Conservation (phyloP, 2,329 filamentous ascomycete genomes). For the Pseudogymnoascus sp. region DNA sequence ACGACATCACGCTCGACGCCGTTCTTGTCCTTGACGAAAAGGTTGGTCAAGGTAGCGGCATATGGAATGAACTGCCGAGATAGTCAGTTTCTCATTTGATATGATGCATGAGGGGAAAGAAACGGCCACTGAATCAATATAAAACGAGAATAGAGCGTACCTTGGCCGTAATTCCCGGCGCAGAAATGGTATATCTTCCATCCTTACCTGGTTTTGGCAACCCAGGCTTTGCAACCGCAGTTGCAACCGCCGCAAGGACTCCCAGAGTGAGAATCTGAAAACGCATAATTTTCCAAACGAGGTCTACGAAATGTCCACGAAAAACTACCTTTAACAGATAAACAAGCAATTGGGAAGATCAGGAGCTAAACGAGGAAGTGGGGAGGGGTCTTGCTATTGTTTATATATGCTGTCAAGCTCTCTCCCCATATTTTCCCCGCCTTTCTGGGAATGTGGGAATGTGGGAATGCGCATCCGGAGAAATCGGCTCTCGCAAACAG, state of each 20-base stretch:
- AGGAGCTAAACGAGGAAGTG: not conserved
- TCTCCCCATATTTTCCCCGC: constrained; percentile 2
- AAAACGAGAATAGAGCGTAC: not conserved
- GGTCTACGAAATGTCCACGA: not conserved
- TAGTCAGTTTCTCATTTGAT: not conserved
- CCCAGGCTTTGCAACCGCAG: not conserved
- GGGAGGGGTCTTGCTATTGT: not conserved
- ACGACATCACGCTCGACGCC: constrained; percentile 54
- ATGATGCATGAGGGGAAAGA: too few species aligned
- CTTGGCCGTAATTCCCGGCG: constrained; percentile 12
- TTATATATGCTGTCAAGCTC: not conserved
- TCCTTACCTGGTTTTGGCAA: constrained; percentile 7
- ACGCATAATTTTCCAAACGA: not conserved
- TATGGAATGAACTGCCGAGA: constrained; percentile 41
- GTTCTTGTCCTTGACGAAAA: constrained; percentile 54
- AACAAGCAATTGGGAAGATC: not conserved
- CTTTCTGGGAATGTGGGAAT: not conserved
- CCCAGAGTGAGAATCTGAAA: constrained; percentile 14
- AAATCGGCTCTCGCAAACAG: constrained; percentile 1
- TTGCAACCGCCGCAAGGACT: constrained; percentile 7
- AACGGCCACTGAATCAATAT: not conserved
- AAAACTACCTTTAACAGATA: not conserved
- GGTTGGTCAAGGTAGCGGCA: constrained; percentile 51
- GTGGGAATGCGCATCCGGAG: not conserved
- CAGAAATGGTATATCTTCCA: not conserved